Evolutionary conservation across 2,329 filamentous ascomycete species (phyloP), one percentile per base, ranked within the genome.

Genomic region (Trichoderma brevicompactum): DNA sequence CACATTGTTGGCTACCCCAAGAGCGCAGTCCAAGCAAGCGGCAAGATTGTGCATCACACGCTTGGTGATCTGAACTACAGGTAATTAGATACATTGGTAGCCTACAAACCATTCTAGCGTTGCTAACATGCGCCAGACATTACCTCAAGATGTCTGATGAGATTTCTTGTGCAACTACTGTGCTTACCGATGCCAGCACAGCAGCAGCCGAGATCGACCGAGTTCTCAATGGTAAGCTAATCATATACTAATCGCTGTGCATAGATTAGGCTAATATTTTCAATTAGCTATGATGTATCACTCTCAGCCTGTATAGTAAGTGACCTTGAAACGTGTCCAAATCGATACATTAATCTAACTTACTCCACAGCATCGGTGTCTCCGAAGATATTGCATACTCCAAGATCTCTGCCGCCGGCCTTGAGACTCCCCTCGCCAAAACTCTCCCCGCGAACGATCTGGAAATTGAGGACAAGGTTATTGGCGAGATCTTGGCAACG

Each of bases 1-100:
- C 61, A 64, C 15, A 64, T 64, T 38, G 61, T 64, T 7, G 61
- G 61, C 9, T 64, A 64, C 12, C 61, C 61, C 28, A 40, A 32
- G 5, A 40, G 46, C 38, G 36, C 41, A 34, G 61, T 50, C 19
- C 61, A 64, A 28, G 23, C 38, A 19, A 44, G 49, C 61, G 49
- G 52, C 28, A 23, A n/a, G 32, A 56, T 64, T 12, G 17, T 64
- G 40, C 61, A 64, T 43, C 61, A 64, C 23, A 44, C 61, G n/a
- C 49, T 64, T 17, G 61, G 49, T 3, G 61, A 64, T 17, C 34
- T 34, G 34, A 64, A 43, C 4, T 64, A 49, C 32, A 50, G 48
- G 61, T 64, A 17, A 48, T 56, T 56, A 8, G 19, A 17, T 13
- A 17, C 13, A 7, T 28, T 28, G 23, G 5, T 5, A 28, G 5